Base-by-base conservation (phyloP, 2,329 filamentous ascomycete species). In the Neopestalotiopsis clavispora region DNA sequence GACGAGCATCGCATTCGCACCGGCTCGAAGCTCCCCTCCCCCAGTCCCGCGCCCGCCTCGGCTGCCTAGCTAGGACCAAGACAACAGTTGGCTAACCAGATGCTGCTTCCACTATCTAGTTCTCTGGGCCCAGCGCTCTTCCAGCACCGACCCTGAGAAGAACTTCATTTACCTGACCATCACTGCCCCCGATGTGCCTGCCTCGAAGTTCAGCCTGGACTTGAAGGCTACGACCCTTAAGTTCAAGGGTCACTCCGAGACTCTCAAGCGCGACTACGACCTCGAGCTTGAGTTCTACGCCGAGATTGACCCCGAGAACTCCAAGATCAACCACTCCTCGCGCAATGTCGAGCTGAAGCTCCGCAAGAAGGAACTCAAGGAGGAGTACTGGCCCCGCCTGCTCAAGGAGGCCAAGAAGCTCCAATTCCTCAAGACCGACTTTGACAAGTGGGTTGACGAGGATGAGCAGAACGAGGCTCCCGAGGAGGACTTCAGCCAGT, bases 401-500 rank as follows among this genome's bases (percentile, higher is more conserved):
- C 88, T 98, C 80, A 98, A 98, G 91, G 93, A 95, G 70, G 82
- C 86, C 74, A 92, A 94, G 88, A 97, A 94, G 87, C 85, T 93
- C 67, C 96, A 98, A 85, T 99, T 94, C 89, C 84, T 99, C 78
- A 97, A 97, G 91, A 98, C 96, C 73, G 92, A 99, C 85, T 99
- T 99, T 77, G 95, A 98, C 86, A 98, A 97, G 92, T 98, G 95
- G 95, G 93, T 97, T 77, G 95, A 98, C 75, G 94, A 98, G 89
- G 95, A 99, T 80, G 96, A 99, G 89, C 96, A 99, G 86, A 92
- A 98, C 79, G 94, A 94, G 83, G 91, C 89, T 70, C 86, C 89
- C 63, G 94, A 97, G 73, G 94, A 97, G 68, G 95, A 97, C 81
- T 83, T 91, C 75, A 89, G 87, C 73, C 86, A 90, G 79, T 90